Conservation (phyloP, 2,329 filamentous ascomycete genomes). For the Pyricularia sp. region DNA sequence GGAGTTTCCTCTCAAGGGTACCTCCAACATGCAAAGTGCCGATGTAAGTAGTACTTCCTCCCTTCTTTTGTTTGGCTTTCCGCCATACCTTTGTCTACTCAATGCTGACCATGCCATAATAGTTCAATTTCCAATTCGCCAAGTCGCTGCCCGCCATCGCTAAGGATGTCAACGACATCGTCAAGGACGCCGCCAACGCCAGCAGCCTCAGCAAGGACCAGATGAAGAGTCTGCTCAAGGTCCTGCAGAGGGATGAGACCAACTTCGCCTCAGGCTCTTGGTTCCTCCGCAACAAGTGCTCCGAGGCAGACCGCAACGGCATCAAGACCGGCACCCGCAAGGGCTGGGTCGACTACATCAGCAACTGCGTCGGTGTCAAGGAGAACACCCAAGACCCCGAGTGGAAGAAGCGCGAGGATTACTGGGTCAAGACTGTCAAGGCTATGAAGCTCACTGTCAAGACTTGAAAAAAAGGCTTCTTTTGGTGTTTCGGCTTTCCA, state of each 20-base stretch:
- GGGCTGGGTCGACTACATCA: constrained; percentile 33
- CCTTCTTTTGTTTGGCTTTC: background rate
- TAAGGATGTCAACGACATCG: constrained; percentile 9
- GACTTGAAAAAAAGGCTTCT: background rate
- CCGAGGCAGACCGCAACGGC: constrained; percentile 14
- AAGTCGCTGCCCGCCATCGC: constrained; percentile 24
- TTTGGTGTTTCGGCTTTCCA: background rate
- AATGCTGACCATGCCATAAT: constrained; percentile 55
- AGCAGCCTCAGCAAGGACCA: constrained; percentile 18
- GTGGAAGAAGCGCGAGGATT: background rate
- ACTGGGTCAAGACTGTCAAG: background rate
- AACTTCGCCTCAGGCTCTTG: constrained; percentile 41
- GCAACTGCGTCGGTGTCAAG: constrained; percentile 26
- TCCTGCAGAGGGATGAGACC: constrained; percentile 34
- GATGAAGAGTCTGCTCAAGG: constrained; percentile 21
- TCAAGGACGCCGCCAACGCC: constrained; percentile 14
- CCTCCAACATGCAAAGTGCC: constrained; percentile 21
- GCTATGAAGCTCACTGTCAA: background rate
- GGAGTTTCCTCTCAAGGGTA: constrained; percentile 33
- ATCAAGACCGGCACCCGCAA: constrained; percentile 25
- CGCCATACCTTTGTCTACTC: constrained; percentile 20
- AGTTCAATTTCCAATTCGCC: constrained; percentile 36
- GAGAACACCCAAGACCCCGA: background rate
- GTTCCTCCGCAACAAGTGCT: constrained; percentile 35
- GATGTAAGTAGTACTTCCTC: background rate